A percentile compares a stretch with the other conserved stretches of the same genome.
These are phyloP conservation scores for Globisporangium iwayamae DNA, from an alignment of 352 stramenopile genomes.

Conservation along the genomic window DNA sequence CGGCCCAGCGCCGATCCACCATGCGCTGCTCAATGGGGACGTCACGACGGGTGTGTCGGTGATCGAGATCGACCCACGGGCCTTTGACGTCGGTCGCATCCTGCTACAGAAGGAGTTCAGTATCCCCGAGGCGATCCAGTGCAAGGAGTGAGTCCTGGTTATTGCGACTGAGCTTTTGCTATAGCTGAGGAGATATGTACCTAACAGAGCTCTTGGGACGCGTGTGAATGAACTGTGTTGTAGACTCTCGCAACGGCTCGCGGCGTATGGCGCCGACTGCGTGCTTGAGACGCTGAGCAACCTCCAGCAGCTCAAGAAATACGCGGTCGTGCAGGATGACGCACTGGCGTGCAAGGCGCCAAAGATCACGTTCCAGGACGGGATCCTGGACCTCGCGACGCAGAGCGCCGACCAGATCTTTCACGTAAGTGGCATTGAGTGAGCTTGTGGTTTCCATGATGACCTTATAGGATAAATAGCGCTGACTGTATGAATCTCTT, in stretches of 20 bases:
- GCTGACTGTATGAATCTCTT: background rate
- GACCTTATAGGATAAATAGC: background rate
- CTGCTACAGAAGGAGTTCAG: conserved; percentile 45
- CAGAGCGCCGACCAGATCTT: conserved; percentile 56
- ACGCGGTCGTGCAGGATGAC: conserved; percentile 55
- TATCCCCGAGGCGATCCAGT: conserved; percentile 55
- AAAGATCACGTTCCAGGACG: conserved; percentile 63
- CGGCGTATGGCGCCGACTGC: conserved; percentile 51
- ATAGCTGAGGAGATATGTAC: too few species aligned
- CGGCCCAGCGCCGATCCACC: conserved; percentile 81
- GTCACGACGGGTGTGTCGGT: conserved; percentile 72
- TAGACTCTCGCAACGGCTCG: conserved; percentile 50
- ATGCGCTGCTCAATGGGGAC: conserved; percentile 81
- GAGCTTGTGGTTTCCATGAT: background rate
- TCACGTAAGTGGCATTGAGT: conserved; percentile 30
- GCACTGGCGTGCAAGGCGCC: conserved; percentile 50
- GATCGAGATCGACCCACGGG: conserved; percentile 82
- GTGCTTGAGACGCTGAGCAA: conserved; percentile 64
- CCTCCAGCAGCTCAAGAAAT: conserved; percentile 42
- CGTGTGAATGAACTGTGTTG: background rate
- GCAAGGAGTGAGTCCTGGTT: conserved; percentile 28
- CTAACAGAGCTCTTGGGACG: background rate
- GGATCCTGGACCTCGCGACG: conserved; percentile 39
- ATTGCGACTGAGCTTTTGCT: background rate
- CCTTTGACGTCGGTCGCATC: conserved; percentile 82